phyloP scores from a whole-genome alignment of 495 filamentous ascomycete genomes.

The Talaromyces adpressus region DNA sequence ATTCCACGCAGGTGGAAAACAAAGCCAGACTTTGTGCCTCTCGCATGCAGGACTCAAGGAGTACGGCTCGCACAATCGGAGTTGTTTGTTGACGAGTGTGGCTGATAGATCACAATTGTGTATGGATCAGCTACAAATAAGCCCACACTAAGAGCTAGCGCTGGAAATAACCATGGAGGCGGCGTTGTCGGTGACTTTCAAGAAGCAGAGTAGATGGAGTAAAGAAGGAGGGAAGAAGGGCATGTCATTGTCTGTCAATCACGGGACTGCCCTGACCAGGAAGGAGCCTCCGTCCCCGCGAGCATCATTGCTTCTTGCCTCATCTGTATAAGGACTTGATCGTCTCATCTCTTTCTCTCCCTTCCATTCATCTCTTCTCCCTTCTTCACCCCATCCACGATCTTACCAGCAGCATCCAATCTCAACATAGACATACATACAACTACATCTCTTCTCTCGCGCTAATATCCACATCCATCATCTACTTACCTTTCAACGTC shows the following conservation, averaged over 20 bases:
- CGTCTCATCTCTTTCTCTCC: not conserved
- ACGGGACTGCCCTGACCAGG: not conserved
- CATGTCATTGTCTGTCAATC: not conserved
- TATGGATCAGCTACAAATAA: not conserved
- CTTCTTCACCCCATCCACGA: not conserved
- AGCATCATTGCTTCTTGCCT: not conserved
- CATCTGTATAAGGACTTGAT: not conserved
- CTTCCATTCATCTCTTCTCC: not conserved
- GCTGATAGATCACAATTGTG: conserved; percentile 1
- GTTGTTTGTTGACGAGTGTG: not conserved
- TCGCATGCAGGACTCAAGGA: not conserved
- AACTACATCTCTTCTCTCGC: not conserved
- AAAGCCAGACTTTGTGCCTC: not conserved
- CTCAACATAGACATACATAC: not conserved
- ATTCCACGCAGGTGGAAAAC: not conserved
- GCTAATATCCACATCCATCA: not conserved
- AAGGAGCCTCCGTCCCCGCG: not conserved
- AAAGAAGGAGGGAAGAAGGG: not conserved
- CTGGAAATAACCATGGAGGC: not conserved
- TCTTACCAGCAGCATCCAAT: not conserved
- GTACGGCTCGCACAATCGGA: not conserved
- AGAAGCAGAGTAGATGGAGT: not conserved
- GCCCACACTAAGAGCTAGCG: not conserved
- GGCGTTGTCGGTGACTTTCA: not conserved
- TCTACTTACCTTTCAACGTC: conserved; percentile 11